A percentile compares a stretch with the other conserved stretches of the same genome.
These are phyloP conservation scores for Santalum album DNA, from an alignment of 164 flowering plant genomes.

Conservation along the genomic window DNA sequence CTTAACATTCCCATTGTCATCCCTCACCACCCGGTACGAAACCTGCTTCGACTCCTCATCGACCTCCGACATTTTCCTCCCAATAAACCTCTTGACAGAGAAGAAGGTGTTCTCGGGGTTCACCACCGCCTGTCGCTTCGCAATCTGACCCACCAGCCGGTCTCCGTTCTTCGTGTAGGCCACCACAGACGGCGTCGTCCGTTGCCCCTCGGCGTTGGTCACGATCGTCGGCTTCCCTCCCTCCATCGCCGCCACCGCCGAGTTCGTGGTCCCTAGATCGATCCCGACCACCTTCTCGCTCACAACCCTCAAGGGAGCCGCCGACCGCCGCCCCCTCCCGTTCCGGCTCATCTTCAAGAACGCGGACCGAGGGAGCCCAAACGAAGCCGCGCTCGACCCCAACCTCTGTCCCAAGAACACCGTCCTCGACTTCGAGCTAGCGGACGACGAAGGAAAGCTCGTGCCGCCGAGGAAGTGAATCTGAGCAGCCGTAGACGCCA, in stretches of 20 bases:
- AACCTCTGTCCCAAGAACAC: conserved; percentile 1
- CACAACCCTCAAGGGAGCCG: conserved; percentile 35
- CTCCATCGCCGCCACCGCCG: conserved; percentile 71
- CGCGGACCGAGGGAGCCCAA: no score
- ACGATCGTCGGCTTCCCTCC: conserved; percentile 83
- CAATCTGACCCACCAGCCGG: conserved; percentile 86
- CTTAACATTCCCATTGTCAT: conserved; percentile 71
- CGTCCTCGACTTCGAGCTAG: conserved; percentile 8
- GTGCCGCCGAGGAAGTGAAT: conserved; percentile 31
- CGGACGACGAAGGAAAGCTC: conserved; percentile 15
- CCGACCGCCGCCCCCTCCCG: no score
- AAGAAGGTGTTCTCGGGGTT: conserved; percentile 89
- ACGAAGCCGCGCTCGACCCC: neutral
- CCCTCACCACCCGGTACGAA: conserved; percentile 38
- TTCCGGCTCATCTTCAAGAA: no score
- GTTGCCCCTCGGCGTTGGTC: conserved; percentile 56
- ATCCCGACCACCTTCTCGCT: conserved; percentile 62
- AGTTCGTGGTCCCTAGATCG: conserved; percentile 61
- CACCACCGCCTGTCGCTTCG: conserved; percentile 89
- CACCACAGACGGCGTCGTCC: conserved; percentile 95
- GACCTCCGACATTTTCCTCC: conserved; percentile 65
- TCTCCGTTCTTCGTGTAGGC: conserved; percentile 91
- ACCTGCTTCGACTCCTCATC: conserved; percentile 66
- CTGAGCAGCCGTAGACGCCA: conserved; percentile 44
- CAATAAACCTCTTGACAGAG: conserved; percentile 73